Evolutionary conservation across 331 rosid genomes (phyloP).

Genomic region (Rosa hybrid): DNA sequence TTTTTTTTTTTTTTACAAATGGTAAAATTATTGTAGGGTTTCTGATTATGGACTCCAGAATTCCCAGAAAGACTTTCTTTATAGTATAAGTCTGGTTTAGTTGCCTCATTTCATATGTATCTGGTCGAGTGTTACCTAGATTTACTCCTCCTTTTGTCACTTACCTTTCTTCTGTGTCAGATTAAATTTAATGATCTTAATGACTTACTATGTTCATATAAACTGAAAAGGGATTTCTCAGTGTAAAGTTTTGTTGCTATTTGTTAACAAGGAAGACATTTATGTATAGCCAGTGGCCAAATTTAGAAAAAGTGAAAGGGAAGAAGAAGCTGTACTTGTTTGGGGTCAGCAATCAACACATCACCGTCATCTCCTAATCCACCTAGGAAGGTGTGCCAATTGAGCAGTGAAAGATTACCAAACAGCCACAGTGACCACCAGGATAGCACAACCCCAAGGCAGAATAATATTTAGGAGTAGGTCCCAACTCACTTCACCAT

Average conservation of each 20-base stretch:
- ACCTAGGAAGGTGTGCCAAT: slow-evolving; percentile 42
- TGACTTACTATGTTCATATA: slow-evolving; percentile 37
- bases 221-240: slow-evolving; percentile 27
- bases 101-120: neutral
- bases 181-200: neutral
- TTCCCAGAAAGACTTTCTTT: neutral
- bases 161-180: neutral
- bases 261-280: slow-evolving; percentile 28
- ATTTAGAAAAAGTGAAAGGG: neutral
- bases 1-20: neutral
- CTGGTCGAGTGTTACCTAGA: neutral
- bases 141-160: neutral
- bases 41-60: neutral
- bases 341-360: slow-evolving; percentile 14
- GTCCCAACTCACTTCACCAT: slow-evolving; percentile 8
- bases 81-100: neutral
- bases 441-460: neutral
- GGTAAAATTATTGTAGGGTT: neutral
- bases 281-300: neutral
- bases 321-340: slow-evolving; percentile 13
- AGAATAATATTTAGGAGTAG: slow-evolving; percentile 2
- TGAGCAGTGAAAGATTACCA: slow-evolving; percentile 13
- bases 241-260: slow-evolving; percentile 34
- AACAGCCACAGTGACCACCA: neutral
- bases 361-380: slow-evolving; percentile 52